Percentiles rank a stretch among this genome's conserved stretches.
Evolutionary conservation across 441 rosid species (phyloP).

Genomic region (Syzygium malaccense): DNA sequence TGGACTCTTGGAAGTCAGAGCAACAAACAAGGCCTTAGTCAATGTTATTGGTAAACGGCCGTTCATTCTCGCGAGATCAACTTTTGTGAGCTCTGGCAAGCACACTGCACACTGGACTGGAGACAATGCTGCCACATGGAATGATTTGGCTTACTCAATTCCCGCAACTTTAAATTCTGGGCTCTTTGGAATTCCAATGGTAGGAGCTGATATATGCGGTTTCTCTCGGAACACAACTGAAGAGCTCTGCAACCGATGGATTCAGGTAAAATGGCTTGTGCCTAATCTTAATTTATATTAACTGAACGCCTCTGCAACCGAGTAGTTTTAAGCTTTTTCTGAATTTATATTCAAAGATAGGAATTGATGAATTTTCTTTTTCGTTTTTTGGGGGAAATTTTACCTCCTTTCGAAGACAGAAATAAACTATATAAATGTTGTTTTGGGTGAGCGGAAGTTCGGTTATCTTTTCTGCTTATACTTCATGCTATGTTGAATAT

Average conservation of each 20-base stretch:
- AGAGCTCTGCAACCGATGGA: conserved; percentile 70
- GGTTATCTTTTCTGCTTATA: not conserved
- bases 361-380: not conserved
- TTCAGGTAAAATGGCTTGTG: conserved; percentile 37
- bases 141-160: conserved; percentile 53
- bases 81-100: conserved; percentile 68
- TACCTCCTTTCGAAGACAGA: too few species aligned
- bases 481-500: too few species aligned
- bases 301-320: not conserved
- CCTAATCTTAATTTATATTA: not conserved
- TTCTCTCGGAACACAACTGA: conserved; percentile 46
- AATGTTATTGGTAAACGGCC: conserved; percentile 49
- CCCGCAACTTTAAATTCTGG: conserved; percentile 59
- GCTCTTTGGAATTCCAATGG: conserved; percentile 74
- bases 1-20: conserved; percentile 54
- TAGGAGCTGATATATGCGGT: conserved; percentile 81
- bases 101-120: conserved; percentile 84
- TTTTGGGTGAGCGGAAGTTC: not conserved
- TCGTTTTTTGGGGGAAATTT: not conserved
- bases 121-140: conserved; percentile 60
- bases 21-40: conserved; percentile 44
- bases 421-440: too few species aligned
- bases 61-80: conserved; percentile 61
- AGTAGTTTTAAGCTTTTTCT: not conserved
- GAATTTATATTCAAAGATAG: not conserved